Conservation (phyloP, 1,284 basidiomycete genomes). For the Ustilago curta region DNA sequence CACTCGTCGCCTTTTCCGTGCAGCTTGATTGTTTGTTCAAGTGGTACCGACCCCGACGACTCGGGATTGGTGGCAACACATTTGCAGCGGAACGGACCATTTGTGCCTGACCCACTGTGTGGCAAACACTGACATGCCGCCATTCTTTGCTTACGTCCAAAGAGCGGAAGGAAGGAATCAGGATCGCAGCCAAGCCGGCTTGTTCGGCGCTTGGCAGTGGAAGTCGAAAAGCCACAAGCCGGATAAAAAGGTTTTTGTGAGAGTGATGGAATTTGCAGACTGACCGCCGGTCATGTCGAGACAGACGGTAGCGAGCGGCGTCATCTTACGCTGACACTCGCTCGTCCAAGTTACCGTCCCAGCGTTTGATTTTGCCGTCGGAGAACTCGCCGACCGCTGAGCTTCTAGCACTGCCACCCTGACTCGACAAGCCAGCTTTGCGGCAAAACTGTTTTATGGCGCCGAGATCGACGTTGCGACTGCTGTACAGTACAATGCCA, state of each 20-base stretch:
- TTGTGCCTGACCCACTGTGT: neutral
- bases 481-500: neutral
- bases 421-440: neutral
- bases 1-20: no score
- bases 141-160: neutral
- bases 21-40: no score
- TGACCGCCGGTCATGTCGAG: neutral
- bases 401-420: neutral
- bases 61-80: no score
- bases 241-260: neutral
- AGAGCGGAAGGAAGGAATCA: neutral
- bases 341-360: neutral
- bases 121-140: neutral
- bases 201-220: conserved; percentile 2
- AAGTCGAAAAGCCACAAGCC: neutral
- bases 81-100: no score
- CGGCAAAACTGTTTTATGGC: neutral
- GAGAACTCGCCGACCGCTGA: neutral
- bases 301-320: neutral
- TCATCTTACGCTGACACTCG: neutral
- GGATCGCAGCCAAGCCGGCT: neutral
- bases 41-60: no score
- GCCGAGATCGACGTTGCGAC: neutral
- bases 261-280: neutral
- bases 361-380: neutral